Evolutionary conservation across 352 stramenopile species (phyloP).

Genomic region (Peronospora destructor): DNA sequence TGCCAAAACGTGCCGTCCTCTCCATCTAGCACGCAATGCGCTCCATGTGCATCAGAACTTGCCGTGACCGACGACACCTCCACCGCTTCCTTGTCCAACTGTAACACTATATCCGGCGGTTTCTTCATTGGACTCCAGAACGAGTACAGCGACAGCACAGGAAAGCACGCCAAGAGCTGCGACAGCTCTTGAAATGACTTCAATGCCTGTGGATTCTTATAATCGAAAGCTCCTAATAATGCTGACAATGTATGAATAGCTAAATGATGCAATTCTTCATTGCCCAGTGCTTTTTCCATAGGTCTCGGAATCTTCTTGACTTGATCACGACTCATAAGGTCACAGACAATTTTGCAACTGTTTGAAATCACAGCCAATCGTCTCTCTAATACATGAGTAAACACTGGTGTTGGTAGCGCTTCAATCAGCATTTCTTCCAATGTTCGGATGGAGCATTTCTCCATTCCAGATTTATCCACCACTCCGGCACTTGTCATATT

Average conservation of each 20-base stretch:
- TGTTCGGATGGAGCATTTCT: conserved; percentile 66
- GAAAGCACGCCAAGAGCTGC: conserved; percentile 68
- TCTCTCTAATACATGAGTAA: conserved; percentile 70
- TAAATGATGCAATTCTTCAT: conserved; percentile 74
- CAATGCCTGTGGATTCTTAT: conserved; percentile 34
- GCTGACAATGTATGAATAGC: conserved; percentile 75
- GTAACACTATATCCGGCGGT: conserved; percentile 46
- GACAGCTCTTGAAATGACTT: conserved; percentile 74
- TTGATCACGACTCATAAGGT: conserved; percentile 47
- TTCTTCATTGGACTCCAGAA: conserved; percentile 81
- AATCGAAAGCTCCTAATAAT: conserved; percentile 70
- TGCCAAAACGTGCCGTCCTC: conserved; percentile 66
- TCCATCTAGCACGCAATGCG: conserved; percentile 51
- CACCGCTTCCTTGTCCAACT: conserved; percentile 38
- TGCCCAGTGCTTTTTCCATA: conserved; percentile 28
- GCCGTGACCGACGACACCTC: conserved; percentile 49
- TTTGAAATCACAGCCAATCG: conserved; percentile 77
- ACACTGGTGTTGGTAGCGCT: conserved; percentile 65
- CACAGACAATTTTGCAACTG: conserved; percentile 55
- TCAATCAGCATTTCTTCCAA: conserved; percentile 81
- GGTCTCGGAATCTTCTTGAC: conserved; percentile 35
- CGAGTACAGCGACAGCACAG: conserved; percentile 67
- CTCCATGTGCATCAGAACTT: conserved; percentile 37
- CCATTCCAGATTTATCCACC: conserved; percentile 57
- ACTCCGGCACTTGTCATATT: conserved; percentile 83